Conservation (phyloP, 108 stramenopile genomes). For the Cyclotella choctawhatcheeana region DNA sequence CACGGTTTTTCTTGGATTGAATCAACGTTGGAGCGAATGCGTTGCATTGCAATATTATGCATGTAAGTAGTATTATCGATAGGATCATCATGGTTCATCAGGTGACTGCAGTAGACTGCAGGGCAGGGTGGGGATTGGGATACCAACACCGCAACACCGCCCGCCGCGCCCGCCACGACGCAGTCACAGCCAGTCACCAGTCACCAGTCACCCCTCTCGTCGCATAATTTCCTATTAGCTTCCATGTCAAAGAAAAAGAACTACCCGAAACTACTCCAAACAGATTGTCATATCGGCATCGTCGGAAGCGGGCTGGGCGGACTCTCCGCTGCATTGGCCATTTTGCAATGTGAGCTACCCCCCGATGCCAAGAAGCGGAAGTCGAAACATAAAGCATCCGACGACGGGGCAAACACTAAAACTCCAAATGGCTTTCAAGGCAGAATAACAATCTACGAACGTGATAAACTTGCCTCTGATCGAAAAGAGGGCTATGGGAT, state of each 20-base stretch:
- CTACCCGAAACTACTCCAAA: not conserved
- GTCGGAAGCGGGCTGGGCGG: slow-evolving; percentile 76
- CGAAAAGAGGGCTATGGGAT: slow-evolving; percentile 86
- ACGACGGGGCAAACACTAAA: not conserved
- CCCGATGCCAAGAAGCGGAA: not conserved
- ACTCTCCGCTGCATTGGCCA: slow-evolving; percentile 59
- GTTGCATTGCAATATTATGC: not conserved
- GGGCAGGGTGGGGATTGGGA: too few relatives aligned
- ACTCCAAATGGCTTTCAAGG: slow-evolving; percentile 11
- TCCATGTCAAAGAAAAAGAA: not conserved
- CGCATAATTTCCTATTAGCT: too few relatives aligned
- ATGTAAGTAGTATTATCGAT: not conserved
- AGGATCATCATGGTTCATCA: too few relatives aligned
- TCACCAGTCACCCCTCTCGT: too few relatives aligned
- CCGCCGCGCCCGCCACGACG: too few relatives aligned
- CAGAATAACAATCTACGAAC: slow-evolving; percentile 69
- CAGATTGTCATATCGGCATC: slow-evolving; percentile 62
- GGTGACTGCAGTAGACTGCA: too few relatives aligned
- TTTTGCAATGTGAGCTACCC: slow-evolving; percentile 49
- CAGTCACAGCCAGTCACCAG: too few relatives aligned
- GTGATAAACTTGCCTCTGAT: slow-evolving; percentile 51
- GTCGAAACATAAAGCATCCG: not conserved
- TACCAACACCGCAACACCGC: too few relatives aligned
- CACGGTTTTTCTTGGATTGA: not conserved
- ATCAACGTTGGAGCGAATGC: not conserved